Evolutionary conservation across 768 basidiomycete species (phyloP).

Genomic region (Podaxis rugospora): DNA sequence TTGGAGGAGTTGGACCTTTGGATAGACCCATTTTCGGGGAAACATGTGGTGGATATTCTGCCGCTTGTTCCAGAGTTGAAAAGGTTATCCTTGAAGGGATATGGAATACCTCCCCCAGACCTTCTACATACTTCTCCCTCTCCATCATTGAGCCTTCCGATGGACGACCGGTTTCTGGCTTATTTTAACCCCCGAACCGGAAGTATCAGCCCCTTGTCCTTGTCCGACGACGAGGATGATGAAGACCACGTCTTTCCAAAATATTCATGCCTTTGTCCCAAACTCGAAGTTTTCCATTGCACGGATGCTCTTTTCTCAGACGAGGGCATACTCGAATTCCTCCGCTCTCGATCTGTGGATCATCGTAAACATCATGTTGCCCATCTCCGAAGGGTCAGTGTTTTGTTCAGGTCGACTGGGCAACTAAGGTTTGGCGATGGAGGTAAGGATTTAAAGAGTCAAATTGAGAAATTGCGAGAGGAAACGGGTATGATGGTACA

Average conservation of each 20-base stretch:
- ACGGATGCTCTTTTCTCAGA: neutral
- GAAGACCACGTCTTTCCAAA: neutral
- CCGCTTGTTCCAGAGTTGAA: neutral
- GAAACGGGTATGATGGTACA: conserved; percentile 2
- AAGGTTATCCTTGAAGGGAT: conserved; percentile 1
- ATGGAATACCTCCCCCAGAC: neutral
- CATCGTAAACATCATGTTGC: neutral
- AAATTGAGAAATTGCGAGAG: neutral
- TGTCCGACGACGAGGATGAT: neutral
- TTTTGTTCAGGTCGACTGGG: neutral
- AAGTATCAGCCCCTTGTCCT: neutral
- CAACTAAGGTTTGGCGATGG: neutral
- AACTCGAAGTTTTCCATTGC: conserved; percentile 1
- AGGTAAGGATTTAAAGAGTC: neutral
- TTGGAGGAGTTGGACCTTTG: neutral
- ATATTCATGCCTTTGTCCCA: neutral
- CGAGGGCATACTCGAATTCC: neutral
- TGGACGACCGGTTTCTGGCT: neutral
- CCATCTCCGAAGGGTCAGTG: conserved; percentile 1
- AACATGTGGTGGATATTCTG: neutral
- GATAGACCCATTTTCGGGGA: neutral
- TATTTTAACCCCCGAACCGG: neutral
- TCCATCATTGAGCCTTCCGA: neutral
- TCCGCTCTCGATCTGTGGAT: neutral
- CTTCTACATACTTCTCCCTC: neutral